Conservation (phyloP, 176 grass and related monocot genomes). For the Leersia perrieri region DNA sequence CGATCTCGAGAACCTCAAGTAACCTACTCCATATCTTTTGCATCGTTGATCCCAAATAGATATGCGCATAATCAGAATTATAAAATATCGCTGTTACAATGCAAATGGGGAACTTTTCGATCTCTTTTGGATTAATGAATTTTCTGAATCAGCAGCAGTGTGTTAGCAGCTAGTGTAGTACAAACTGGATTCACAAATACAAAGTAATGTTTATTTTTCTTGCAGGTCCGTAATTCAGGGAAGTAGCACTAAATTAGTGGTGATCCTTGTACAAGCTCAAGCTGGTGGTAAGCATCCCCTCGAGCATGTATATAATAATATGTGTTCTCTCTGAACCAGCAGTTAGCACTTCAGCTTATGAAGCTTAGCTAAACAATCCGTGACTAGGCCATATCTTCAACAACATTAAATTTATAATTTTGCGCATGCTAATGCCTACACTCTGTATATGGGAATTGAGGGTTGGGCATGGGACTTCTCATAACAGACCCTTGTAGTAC, state of each 20-base stretch:
- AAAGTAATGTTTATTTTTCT: constrained; percentile 24
- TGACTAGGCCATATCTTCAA: neutral
- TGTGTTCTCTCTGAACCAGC: constrained; percentile 7
- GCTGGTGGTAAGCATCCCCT: constrained; percentile 45
- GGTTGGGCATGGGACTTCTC: neutral
- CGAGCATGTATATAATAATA: neutral
- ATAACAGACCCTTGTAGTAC: neutral
- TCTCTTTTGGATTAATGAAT: neutral
- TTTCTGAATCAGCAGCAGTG: neutral
- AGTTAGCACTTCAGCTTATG: neutral
- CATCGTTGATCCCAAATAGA: constrained; percentile 31
- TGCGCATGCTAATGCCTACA: neutral
- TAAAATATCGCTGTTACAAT: constrained; percentile 12
- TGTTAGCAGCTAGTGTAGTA: neutral
- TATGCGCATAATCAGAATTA: constrained; percentile 1
- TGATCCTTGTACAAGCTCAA: constrained; percentile 78
- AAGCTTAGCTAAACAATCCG: neutral
- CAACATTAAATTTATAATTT: neutral
- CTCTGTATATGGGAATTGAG: neutral
- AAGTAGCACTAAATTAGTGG: constrained; percentile 71
- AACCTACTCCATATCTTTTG: constrained; percentile 34
- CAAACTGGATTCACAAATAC: neutral
- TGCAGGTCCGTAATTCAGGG: constrained; percentile 78
- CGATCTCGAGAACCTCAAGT: constrained; percentile 99
- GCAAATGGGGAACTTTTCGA: constrained; percentile 13